Evolutionary conservation across 345 rosid genomes (phyloP).

Genomic region (Heritiera fomes): DNA sequence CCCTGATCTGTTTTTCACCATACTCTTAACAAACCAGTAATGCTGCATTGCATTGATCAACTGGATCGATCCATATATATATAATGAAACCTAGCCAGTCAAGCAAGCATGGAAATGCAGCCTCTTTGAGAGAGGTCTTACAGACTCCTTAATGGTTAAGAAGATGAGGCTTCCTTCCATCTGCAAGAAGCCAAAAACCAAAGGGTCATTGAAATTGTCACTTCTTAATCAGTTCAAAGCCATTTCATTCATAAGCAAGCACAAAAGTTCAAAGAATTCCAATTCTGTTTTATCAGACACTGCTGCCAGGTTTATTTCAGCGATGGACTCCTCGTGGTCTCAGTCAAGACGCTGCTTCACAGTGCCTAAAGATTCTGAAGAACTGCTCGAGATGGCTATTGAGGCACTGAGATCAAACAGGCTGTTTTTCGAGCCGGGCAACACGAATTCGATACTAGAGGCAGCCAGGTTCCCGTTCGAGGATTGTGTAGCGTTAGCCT

Average conservation of each 20-base stretch:
- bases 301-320: slow-evolving; percentile 9
- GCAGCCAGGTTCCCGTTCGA: slow-evolving; percentile 23
- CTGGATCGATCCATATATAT: neutral
- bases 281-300: neutral
- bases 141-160: neutral
- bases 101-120: neutral
- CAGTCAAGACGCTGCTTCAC: neutral
- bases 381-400: slow-evolving; percentile 14
- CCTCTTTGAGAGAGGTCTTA: neutral
- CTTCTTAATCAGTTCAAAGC: slow-evolving; percentile 14
- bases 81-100: neutral
- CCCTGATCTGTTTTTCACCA: slow-evolving; percentile 12
- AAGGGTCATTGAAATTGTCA: slow-evolving; percentile 16
- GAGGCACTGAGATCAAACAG: slow-evolving; percentile 37
- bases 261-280: neutral
- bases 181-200: neutral
- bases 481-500: slow-evolving; percentile 33
- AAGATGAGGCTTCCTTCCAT: slow-evolving; percentile 19
- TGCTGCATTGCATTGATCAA: neutral
- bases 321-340: neutral
- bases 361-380: neutral
- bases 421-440: slow-evolving; percentile 29
- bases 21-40: neutral
- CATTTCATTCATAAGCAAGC: slow-evolving; percentile 14
- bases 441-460: slow-evolving; percentile 14